Evolutionary conservation across 805 yeast genomes (phyloP).

Genomic region (Candida ascalaphidarum): DNA sequence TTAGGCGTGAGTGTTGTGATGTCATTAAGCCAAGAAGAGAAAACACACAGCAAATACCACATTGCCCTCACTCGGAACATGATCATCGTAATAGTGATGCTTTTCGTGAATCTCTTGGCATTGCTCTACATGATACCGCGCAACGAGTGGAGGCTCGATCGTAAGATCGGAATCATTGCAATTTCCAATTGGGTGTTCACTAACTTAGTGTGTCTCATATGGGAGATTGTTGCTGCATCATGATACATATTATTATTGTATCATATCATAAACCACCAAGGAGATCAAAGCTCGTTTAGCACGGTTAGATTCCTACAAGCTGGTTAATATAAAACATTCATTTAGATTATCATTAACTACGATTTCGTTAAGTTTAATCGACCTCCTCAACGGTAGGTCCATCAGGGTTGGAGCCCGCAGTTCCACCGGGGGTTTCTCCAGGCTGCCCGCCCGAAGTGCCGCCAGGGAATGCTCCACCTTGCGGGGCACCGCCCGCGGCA

Average conservation of each 20-base stretch:
- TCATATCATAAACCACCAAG: neutral
- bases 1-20: slow-evolving; percentile 66
- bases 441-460: slow-evolving; percentile 9
- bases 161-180: slow-evolving; percentile 21
- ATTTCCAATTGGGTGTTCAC: slow-evolving; percentile 22
- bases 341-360: neutral
- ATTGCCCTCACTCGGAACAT: slow-evolving; percentile 7
- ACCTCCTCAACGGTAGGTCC: slow-evolving; percentile 9
- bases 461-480: too few relatives aligned
- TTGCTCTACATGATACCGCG: slow-evolving; percentile 11
- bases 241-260: neutral
- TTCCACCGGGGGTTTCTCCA: slow-evolving; percentile 11
- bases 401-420: slow-evolving; percentile 1
- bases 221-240: slow-evolving; percentile 8
- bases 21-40: slow-evolving; percentile 2
- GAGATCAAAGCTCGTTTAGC: too few relatives aligned
- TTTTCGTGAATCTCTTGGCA: slow-evolving; percentile 13
- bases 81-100: slow-evolving; percentile 10
- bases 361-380: slow-evolving; percentile 2
- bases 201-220: slow-evolving; percentile 15
- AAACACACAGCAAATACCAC: neutral
- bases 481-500: too few relatives aligned
- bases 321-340: too few relatives aligned
- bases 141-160: slow-evolving; percentile 19
- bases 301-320: too few relatives aligned